These are phyloP conservation scores for Skeletonema menzelii DNA, from an alignment of 108 stramenopile genomes.

Conservation along the genomic window DNA sequence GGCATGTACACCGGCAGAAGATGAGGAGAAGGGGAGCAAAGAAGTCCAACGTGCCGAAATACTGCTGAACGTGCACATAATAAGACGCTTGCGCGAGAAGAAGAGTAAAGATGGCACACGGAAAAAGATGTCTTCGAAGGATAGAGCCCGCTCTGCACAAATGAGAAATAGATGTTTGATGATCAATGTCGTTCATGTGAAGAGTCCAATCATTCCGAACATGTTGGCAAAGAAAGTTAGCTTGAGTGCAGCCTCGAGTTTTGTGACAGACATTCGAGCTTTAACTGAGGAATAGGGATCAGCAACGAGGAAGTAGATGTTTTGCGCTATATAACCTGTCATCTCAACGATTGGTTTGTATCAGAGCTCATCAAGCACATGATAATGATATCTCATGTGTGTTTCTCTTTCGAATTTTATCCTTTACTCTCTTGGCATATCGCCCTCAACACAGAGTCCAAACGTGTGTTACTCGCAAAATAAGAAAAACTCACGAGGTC, in stretches of 20 bases:
- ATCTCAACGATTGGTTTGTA: too few relatives aligned
- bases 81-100: slow-evolving; percentile 25
- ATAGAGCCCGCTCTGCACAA: slow-evolving; percentile 37
- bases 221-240: slow-evolving; percentile 76
- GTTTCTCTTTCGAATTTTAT: too few relatives aligned
- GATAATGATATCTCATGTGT: too few relatives aligned
- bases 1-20: slow-evolving; percentile 52
- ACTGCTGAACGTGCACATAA: slow-evolving; percentile 49
- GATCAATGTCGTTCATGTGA: slow-evolving; percentile 77
- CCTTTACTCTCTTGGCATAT: too few relatives aligned
- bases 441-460: too few relatives aligned
- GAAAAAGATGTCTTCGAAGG: slow-evolving; percentile 10
- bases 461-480: too few relatives aligned
- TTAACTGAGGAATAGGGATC: slow-evolving; percentile 10
- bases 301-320: too few relatives aligned
- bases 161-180: slow-evolving; percentile 57
- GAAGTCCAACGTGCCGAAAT: slow-evolving; percentile 42
- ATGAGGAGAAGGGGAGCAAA: slow-evolving; percentile 24
- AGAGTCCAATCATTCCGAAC: slow-evolving; percentile 73
- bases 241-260: slow-evolving; percentile 58
- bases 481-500: too few relatives aligned
- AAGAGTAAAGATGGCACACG: slow-evolving; percentile 2
- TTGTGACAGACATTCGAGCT: slow-evolving; percentile 54
- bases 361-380: too few relatives aligned
- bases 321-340: too few relatives aligned